Evolutionary conservation across 495 filamentous ascomycete species (phyloP), one percentile per base, ranked within the genome.

Genomic region (Penicillium taxi): DNA sequence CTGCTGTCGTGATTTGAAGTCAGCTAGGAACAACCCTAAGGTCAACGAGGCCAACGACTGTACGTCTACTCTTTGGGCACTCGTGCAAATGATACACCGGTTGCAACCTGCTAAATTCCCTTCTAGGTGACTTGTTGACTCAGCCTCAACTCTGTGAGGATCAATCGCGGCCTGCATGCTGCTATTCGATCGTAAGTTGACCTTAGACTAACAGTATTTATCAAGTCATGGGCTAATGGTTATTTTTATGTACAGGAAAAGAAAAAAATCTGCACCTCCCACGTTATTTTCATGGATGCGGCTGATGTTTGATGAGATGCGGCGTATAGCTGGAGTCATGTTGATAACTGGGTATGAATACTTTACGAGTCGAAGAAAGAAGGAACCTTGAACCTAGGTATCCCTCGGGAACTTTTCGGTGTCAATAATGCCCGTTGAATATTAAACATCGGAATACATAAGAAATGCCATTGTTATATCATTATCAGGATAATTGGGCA

Each of bases 1-100:
- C 48, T 68, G 64, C 48, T 68, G 64, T 36, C 56, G 58, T 22
- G 47, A 49, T 15, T 36, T 58, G 37, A 23, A 22, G 8, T 34
- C 51, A 3, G 47, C 50, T 9, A 20, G 29, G 32, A 23, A 51
- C 44, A 53, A 56, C n/a, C 26, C 49, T 11, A 42, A 55, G 32
- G 45, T 45, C 7, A 58, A 56, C 26, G 47, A 53, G 35, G 57
- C 55, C 9, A 11, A 33, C 22, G 42, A 59, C 33, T 63, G 61
- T 63, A 50, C 19, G 57, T 50, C 33, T 39, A 12, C n/a, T n/a
- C n/a, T n/a, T n/a, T n/a, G n/a, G n/a, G n/a, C n/a, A n/a, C n/a
- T n/a, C n/a, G n/a, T n/a, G n/a, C n/a, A n/a, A n/a, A n/a, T n/a
- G n/a, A n/a, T n/a, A n/a, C n/a, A n/a, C n/a, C 7, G 5, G 30